Evolutionary conservation across 495 filamentous ascomycete genomes (phyloP), one percentile per base, ranked within the genome.

Genomic region (Talaromyces proteolyticus): DNA sequence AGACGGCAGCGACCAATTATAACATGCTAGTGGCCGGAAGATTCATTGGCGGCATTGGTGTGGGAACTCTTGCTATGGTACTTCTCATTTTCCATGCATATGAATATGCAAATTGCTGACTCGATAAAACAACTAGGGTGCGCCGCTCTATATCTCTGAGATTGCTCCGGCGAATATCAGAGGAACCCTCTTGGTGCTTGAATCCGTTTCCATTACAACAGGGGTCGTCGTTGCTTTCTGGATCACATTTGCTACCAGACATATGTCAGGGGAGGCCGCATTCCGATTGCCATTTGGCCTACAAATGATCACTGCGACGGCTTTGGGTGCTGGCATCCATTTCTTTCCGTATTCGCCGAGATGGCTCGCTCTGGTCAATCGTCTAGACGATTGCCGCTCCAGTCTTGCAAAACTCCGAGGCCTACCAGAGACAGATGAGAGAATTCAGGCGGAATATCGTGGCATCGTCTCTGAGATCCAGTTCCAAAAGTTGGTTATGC

Each of bases 141-240:
- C 49, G 6, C 85, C 85, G 0, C 78, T 86, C 46, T 87, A 87
- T 60, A 80, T 87, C 48, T 79, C 83, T 22, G 85, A 87, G 58
- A 61, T 87, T 12, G 73, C 84, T 4, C 80, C 76, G 1, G 82
- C 82, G 12, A 68, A 67, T 24, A 78, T 77, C 61, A 74, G 85
- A 52, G 84, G 85, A 21, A 70, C 82, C n/a, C 70, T 88, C 16
- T 73, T 86, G n/a, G 79, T 80, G 19, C 71, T 78, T 57, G 77
- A 86, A 49, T 81, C 84, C 62, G 82, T 82, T 78, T 74, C 81
- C 42, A 85, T 87, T 48, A 84, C 79, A 47, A 80, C 78, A 71
- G 84, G 84, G 53, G 85, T 85, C 45, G 50, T 86, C 21, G 83
- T 86, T 56, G 86, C 86, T 78, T 87, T 77, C 67, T 74, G 79